Evolutionary conservation across 2,329 filamentous ascomycete species (phyloP).

Genomic region (Whalleya microplaca): DNA sequence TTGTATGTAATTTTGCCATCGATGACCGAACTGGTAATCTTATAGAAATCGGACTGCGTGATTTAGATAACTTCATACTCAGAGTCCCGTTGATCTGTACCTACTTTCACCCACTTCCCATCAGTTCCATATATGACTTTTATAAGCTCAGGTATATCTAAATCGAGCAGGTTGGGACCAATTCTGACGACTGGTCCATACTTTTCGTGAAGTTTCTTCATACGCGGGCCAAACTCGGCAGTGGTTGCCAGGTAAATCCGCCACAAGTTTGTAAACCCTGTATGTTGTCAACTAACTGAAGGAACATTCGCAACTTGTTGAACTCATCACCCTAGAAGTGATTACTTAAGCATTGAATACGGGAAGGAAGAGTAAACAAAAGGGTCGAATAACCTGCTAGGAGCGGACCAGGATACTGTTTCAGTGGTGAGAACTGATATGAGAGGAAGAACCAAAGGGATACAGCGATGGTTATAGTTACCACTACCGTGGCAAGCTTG

Average conservation of each 20-base stretch:
- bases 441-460: background rate
- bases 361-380: background rate
- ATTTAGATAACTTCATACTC: no score
- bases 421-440: background rate
- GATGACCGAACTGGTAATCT: slow-evolving; percentile 30
- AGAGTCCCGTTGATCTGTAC: background rate
- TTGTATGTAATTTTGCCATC: slow-evolving; percentile 38
- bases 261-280: background rate
- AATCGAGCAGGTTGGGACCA: slow-evolving; percentile 37
- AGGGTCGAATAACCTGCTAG: background rate
- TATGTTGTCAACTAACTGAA: background rate
- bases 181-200: slow-evolving; percentile 28
- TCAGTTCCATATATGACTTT: slow-evolving; percentile 41
- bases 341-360: background rate
- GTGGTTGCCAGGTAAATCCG: background rate
- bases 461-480: background rate
- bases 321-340: background rate
- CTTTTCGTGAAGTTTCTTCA: background rate
- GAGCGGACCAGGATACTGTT: background rate
- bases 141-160: slow-evolving; percentile 34
- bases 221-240: background rate
- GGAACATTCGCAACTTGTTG: background rate
- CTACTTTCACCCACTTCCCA: slow-evolving; percentile 36
- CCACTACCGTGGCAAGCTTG: background rate
- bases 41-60: slow-evolving; percentile 36